Evolutionary conservation across 2,329 filamentous ascomycete genomes (phyloP).

Genomic region (Proliferodiscus dingleyae): DNA sequence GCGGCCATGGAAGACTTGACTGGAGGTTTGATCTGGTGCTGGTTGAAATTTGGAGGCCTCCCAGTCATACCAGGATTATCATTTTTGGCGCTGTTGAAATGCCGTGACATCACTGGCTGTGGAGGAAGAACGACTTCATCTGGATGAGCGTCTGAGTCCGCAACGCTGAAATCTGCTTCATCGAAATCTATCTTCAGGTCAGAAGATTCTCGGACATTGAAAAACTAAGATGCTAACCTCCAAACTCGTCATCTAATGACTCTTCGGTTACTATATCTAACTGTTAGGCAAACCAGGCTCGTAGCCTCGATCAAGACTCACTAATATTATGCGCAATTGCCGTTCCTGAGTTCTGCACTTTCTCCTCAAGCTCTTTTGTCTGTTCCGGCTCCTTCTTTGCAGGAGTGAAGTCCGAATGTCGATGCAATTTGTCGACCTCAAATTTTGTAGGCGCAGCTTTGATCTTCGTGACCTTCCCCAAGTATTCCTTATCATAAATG

Average conservation of each 20-base stretch:
- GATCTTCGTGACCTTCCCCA: constrained; percentile 83
- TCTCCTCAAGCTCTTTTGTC: constrained; percentile 24
- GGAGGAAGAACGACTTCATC: constrained; percentile 65
- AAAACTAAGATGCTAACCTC: constrained; percentile 42
- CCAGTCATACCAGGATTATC: constrained; percentile 13
- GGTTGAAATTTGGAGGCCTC: background rate
- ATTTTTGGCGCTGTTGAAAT: constrained; percentile 19
- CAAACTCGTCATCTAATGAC: constrained; percentile 48
- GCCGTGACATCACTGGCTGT: constrained; percentile 15
- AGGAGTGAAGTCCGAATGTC: constrained; percentile 62
- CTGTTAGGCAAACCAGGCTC: constrained; percentile 20
- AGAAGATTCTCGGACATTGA: constrained; percentile 27
- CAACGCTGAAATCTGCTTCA: constrained; percentile 69
- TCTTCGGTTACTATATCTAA: constrained; percentile 33
- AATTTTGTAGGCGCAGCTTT: constrained; percentile 76
- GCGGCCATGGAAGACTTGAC: constrained; percentile 19
- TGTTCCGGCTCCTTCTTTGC: constrained; percentile 29
- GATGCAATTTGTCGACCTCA: constrained; percentile 72
- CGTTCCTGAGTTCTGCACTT: constrained; percentile 12
- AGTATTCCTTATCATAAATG: constrained; percentile 93
- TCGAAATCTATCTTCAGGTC: constrained; percentile 57
- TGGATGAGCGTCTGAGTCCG: constrained; percentile 59
- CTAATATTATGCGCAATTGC: constrained; percentile 12
- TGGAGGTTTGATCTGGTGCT: constrained; percentile 30
- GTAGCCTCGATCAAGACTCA: constrained; percentile 27